Evolutionary conservation across 805 yeast species (phyloP), one percentile per base, ranked within the genome.

Genomic region (Phaffomyces antillensis): DNA sequence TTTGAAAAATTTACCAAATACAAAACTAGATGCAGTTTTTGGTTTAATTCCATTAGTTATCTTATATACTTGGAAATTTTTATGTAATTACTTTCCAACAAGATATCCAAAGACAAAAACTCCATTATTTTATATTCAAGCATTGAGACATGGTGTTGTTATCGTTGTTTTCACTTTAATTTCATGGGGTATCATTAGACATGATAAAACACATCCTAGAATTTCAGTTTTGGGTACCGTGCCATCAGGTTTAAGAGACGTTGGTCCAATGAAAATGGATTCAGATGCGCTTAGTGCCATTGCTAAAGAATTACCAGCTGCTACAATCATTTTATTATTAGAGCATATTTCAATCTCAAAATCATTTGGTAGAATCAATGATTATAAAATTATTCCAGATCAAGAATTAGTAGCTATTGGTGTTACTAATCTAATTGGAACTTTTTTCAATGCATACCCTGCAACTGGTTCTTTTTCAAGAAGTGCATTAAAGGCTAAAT

Each of bases 391-490:
- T 56, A 77, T 82, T 48, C 96, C 97, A 40, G 91, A 90, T 66
- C 97, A 90, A 71, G 97, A 90, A 65, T 75, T 90, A 44, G 76
- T 90, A 59, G 96, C 97, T 36, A 90, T 90, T 64, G 97, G 97
- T 58, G 86, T 84, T 39, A 83, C 93, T 43, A 90, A 90, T 66
- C 73, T 90, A 62, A 73, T 90, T 54, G 96, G 96, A 54, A 87
- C 96, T 18, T 87, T 89, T 61, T 90, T 90, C 76, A 75, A 79
- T 58, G 96, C 97, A 8, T 90, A 90, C 63, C 97, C 97, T 9
- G 89, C 96, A 8, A 90, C 97, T 5, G 97, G 97, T 39, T 90
- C 97, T 1, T 90, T 90, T 65, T 86, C 95, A 17, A 82, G 97
- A 71, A 85, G 96, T 38, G 97, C 97, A 8, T 74, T 90, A 57